Percentiles rank a stretch among this genome's conserved stretches.
phyloP scores from a whole-genome alignment of 495 filamentous ascomycete species.

The Xylaria curta region DNA sequence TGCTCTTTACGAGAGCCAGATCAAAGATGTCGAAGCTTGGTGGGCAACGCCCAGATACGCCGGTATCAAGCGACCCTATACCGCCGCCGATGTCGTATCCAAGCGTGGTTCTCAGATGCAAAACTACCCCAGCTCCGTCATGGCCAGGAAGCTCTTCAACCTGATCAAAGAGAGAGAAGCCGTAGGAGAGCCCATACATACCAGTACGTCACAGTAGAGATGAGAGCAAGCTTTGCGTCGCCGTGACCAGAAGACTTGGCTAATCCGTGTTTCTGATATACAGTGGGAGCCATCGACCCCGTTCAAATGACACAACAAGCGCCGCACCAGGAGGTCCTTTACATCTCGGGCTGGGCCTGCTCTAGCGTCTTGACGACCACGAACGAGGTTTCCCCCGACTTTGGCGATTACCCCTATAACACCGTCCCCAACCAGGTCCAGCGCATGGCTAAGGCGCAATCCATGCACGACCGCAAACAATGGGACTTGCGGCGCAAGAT shows the following conservation, averaged over 20 bases:
- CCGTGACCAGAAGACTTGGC: not conserved
- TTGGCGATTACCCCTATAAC: conserved; percentile 98
- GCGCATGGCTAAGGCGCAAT: conserved; percentile 92
- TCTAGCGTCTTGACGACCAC: conserved; percentile 89
- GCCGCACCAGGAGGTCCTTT: conserved; percentile 91
- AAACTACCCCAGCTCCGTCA: conserved; percentile 85
- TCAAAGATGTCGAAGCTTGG: conserved; percentile 85
- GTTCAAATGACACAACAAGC: conserved; percentile 99
- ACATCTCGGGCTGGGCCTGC: conserved; percentile 97
- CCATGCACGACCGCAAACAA: conserved; percentile 94
- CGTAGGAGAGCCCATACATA: conserved; percentile 86
- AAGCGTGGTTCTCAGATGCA: conserved; percentile 89
- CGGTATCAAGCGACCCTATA: conserved; percentile 91
- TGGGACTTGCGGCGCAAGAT: conserved; percentile 84
- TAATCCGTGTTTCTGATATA: not conserved
- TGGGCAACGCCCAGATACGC: conserved; percentile 82
- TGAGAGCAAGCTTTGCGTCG: not conserved
- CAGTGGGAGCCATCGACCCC: conserved; percentile 97
- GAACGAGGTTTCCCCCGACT: conserved; percentile 96
- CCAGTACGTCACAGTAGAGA: conserved; percentile 61
- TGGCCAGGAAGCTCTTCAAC: conserved; percentile 94
- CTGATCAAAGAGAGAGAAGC: conserved; percentile 77
- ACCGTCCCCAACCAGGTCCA: conserved; percentile 99
- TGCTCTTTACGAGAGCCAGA: conserved; percentile 76
- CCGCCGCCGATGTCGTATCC: conserved; percentile 86